These are phyloP conservation scores for Coniochaeta prunicola DNA, from an alignment of 2,329 filamentous ascomycete species.

Conservation along the genomic window DNA sequence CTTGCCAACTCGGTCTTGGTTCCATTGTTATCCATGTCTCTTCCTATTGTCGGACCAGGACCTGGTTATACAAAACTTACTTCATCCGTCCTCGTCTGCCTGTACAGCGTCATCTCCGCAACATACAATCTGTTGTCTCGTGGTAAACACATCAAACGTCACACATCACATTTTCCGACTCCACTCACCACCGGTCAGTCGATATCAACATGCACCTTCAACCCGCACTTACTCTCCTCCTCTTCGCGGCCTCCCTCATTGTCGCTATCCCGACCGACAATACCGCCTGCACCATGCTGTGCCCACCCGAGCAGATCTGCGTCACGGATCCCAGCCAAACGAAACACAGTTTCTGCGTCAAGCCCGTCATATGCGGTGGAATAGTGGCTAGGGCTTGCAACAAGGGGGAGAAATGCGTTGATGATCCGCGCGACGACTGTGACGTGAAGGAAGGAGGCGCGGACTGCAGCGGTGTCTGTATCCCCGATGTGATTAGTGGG, in stretches of 20 bases:
- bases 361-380: constrained; percentile 27
- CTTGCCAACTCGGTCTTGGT: too few species aligned
- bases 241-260: neutral
- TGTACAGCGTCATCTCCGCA: neutral
- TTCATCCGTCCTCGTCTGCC: neutral
- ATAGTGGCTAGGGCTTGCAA: constrained; percentile 27
- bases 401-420: constrained; percentile 26
- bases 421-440: constrained; percentile 34
- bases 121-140: neutral
- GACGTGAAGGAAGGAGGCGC: constrained; percentile 26
- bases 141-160: neutral
- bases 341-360: constrained; percentile 10
- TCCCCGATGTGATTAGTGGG: constrained; percentile 3
- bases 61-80: neutral
- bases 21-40: neutral
- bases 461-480: constrained; percentile 35
- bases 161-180: neutral
- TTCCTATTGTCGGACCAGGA: neutral
- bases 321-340: constrained; percentile 10
- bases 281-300: neutral
- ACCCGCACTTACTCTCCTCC: neutral
- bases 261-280: neutral
- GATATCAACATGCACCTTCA: neutral
- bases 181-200: neutral
- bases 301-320: neutral